A percentile compares a stretch with the other conserved stretches of the same genome.
Conservation (phyloP, 1,284 basidiomycete genomes). For the Tetrapyrgos nigripes region DNA sequence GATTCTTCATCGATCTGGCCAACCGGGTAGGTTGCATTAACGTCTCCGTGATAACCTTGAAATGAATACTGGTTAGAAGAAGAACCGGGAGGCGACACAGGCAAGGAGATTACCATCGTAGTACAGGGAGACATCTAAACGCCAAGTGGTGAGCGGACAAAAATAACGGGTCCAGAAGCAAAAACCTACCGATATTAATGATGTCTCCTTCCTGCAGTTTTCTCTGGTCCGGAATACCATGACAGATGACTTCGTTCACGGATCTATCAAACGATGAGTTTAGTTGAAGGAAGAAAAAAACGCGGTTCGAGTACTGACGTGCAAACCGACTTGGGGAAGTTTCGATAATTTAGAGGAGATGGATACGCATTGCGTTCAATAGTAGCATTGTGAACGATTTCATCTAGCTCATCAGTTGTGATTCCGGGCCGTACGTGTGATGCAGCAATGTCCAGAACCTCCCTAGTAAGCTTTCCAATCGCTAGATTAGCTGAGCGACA, state of each 20-base stretch:
- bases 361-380: constrained; percentile 95
- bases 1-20: constrained; percentile 87
- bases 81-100: constrained; percentile 1
- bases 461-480: constrained; percentile 75
- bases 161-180: background rate
- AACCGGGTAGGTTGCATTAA: constrained; percentile 92
- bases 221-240: constrained; percentile 93
- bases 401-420: constrained; percentile 95
- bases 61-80: constrained; percentile 4
- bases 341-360: constrained; percentile 91
- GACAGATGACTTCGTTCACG: constrained; percentile 97
- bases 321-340: constrained; percentile 97
- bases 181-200: constrained; percentile 82
- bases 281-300: background rate
- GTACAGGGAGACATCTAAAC: constrained; percentile 73
- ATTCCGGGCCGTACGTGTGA: constrained; percentile 87
- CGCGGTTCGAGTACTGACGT: constrained; percentile 62
- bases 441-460: constrained; percentile 92
- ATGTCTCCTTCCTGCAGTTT: constrained; percentile 92
- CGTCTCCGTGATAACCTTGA: constrained; percentile 86
- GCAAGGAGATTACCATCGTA: constrained; percentile 61
- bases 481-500: background rate
- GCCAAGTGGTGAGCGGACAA: constrained; percentile 21
- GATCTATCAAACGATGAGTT: no score
- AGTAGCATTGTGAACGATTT: constrained; percentile 93